Evolutionary conservation across 306 rosid genomes (phyloP), one percentile per base, ranked within the genome.

Genomic region (Dalbergia cultrata): DNA sequence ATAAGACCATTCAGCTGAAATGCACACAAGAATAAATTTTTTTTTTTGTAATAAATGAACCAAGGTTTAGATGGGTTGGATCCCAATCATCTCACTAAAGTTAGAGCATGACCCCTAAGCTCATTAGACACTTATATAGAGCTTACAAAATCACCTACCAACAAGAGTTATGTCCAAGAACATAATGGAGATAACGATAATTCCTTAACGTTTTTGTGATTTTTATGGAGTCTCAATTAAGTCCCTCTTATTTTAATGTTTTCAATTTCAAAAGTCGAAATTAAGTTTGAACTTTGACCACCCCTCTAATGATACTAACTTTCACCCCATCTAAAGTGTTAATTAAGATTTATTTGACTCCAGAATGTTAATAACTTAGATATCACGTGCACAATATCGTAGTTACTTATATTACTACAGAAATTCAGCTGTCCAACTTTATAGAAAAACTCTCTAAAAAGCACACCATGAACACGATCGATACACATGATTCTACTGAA

Each of bases 401-500:
- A 8, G 31, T 57, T 57, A 49, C 4, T 12, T 11, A 13, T 26
- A 2, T 13, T 4, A 57, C 6, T 8, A 18, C 13, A 0, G 33
- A 57, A 57, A 21, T 8, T 57, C 10, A 57, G 34, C 1, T 57
- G 31, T 57, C 33, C 13, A 57, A 57, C 33, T 50, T 57, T 57
- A 57, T 18, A 21, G 63, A 18, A 18, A 10, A 57, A 22, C n/a
- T 59, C 16, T 59, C 3, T 11, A 21, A 19, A 59, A 18, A 59
- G 14, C 65, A 11, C 3, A 26, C 37, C 17, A 37, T 62, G 67
- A 33, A 62, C 43, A 60, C 39, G 39, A 26, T 60, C n/a, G 41
- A 60, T 13, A 31, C 66, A 60, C 64, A 10, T 60, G 39, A 60
- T 60, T 60, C 69, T 35, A 35, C 57, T 63, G 41, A 17, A 63